A percentile compares a stretch with the other conserved stretches of the same genome.
Conservation (phyloP, 345 rosid species). For the Populus davidiana region DNA sequence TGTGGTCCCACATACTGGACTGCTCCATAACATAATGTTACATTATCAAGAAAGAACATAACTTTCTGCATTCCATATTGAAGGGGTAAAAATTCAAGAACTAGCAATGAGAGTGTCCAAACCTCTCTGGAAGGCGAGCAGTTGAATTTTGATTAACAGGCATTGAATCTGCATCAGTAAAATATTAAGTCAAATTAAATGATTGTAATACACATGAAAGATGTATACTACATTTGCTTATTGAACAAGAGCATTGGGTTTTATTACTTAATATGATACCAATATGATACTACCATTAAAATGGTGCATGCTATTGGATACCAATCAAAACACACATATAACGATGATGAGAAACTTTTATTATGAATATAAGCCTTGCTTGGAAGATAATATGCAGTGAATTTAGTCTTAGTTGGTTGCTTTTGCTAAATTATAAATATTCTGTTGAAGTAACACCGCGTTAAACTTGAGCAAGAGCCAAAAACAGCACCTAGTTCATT, state of each 20-base stretch:
- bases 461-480: too few species aligned
- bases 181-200: not conserved
- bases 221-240: not conserved
- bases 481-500: too few species aligned
- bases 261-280: too few species aligned
- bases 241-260: not conserved
- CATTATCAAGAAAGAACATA: not conserved
- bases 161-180: conserved; percentile 55
- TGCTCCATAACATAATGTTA: not conserved
- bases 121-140: conserved; percentile 96
- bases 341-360: too few species aligned
- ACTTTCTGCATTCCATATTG: not conserved
- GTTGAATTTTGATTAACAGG: conserved; percentile 63
- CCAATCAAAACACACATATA: too few species aligned
- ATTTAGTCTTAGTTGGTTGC: too few species aligned
- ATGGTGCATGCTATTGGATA: too few species aligned
- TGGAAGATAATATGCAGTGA: too few species aligned
- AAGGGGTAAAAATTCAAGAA: not conserved
- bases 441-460: too few species aligned
- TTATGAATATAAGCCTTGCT: too few species aligned
- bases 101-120: conserved; percentile 18
- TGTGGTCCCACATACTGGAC: not conserved
- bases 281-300: too few species aligned
- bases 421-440: too few species aligned
- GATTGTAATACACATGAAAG: not conserved